A percentile compares a stretch with the other conserved stretches of the same genome.
Evolutionary conservation across 2,329 filamentous ascomycete genomes (phyloP).

Genomic region (Diaporthe helianthi): DNA sequence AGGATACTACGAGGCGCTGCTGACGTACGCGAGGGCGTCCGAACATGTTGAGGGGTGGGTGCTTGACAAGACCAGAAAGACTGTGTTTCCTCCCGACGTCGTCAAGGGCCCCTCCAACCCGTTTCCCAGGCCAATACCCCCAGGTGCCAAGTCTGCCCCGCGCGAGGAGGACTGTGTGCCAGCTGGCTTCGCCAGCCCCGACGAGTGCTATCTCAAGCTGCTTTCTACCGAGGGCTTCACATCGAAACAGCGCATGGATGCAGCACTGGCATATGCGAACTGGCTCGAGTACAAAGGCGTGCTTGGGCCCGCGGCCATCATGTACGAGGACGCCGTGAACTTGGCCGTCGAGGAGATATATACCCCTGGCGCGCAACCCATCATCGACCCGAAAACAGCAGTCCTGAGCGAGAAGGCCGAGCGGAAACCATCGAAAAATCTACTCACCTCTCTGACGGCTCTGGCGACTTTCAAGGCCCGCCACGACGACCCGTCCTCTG

Average conservation of each 20-base stretch:
- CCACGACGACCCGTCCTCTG: slow-evolving; percentile 68
- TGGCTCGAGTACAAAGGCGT: slow-evolving; percentile 82
- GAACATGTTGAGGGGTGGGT: slow-evolving; percentile 86
- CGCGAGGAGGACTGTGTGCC: slow-evolving; percentile 77
- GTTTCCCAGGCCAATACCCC: slow-evolving; percentile 74
- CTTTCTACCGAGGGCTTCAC: slow-evolving; percentile 82
- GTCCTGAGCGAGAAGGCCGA: slow-evolving; percentile 67
- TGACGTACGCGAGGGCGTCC: slow-evolving; percentile 76
- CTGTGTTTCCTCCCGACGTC: slow-evolving; percentile 75
- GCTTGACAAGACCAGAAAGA: slow-evolving; percentile 68
- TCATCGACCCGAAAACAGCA: slow-evolving; percentile 68
- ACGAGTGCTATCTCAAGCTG: slow-evolving; percentile 82
- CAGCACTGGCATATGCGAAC: slow-evolving; percentile 81
- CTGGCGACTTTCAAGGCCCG: slow-evolving; percentile 80
- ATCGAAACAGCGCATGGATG: slow-evolving; percentile 79
- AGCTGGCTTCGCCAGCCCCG: slow-evolving; percentile 70
- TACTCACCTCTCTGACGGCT: slow-evolving; percentile 77
- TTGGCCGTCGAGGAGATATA: slow-evolving; percentile 68
- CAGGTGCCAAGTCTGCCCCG: slow-evolving; percentile 67
- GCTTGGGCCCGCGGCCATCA: slow-evolving; percentile 69
- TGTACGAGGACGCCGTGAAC: slow-evolving; percentile 79
- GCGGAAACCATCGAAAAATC: slow-evolving; percentile 68
- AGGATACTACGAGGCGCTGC: slow-evolving; percentile 83
- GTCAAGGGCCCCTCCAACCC: slow-evolving; percentile 87
- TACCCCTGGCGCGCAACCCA: slow-evolving; percentile 44